Evolutionary conservation across 768 basidiomycete species (phyloP).

Genomic region (Epithele typhae): DNA sequence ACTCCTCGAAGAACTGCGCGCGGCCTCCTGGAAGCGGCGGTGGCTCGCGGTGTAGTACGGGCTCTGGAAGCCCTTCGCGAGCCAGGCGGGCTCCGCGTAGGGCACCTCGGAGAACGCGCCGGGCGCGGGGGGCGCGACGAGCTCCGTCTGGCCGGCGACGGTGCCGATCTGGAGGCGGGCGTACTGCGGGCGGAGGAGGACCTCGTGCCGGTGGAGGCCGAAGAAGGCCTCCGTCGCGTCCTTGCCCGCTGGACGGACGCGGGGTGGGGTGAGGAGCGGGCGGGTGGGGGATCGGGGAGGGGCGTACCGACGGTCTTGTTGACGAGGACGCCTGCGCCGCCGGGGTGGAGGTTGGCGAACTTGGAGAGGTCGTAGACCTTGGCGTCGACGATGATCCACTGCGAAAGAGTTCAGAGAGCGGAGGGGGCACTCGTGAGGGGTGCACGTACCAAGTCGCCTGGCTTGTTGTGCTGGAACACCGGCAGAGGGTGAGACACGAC

Average conservation of each 20-base stretch:
- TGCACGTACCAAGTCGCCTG: constrained; percentile 63
- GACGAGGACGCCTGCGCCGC: constrained; percentile 72
- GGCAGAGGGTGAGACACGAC: no score
- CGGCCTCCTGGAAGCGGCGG: constrained; percentile 65
- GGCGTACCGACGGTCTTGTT: constrained; percentile 59
- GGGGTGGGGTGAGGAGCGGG: background rate
- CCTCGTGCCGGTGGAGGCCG: constrained; percentile 78
- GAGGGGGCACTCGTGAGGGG: no score
- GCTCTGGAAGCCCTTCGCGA: constrained; percentile 57
- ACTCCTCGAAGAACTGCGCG: constrained; percentile 74
- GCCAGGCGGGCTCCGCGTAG: constrained; percentile 85
- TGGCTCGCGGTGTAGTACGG: constrained; percentile 81
- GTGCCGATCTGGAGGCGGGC: constrained; percentile 64
- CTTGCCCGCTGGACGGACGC: constrained; percentile 49
- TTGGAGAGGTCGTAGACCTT: constrained; percentile 79
- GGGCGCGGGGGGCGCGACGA: constrained; percentile 47
- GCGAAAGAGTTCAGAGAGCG: background rate
- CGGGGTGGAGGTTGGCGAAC: constrained; percentile 84
- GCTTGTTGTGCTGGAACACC: constrained; percentile 75
- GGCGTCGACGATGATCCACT: constrained; percentile 83
- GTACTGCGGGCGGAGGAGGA: constrained; percentile 71
- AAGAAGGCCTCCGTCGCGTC: constrained; percentile 82
- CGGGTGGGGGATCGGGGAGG: background rate
- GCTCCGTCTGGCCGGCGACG: constrained; percentile 51
- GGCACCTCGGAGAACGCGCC: constrained; percentile 75